Base-by-base conservation (phyloP, 2,329 filamentous ascomycete genomes). In the Lachnellula arida region DNA sequence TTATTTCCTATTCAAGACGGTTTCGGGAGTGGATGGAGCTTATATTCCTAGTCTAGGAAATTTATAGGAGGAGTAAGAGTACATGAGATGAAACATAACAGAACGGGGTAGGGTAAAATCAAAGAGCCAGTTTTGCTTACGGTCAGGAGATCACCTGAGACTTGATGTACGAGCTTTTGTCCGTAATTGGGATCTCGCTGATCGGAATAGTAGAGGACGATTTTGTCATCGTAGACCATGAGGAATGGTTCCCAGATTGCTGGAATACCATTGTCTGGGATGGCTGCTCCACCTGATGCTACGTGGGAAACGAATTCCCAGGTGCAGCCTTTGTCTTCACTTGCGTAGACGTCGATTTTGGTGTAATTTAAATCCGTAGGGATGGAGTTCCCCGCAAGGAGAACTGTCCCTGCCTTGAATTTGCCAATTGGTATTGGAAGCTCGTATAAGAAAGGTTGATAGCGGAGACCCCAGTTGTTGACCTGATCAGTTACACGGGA, bases 231-330 rank as follows among this genome's bases (percentile, higher is more conserved):
- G 67, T 84, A 78, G 46, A 78, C 74, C 68, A 82, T 66, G 43
- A 89, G 71, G 68, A 86, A 88, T 0, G 87, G 87, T 68, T 90
- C 87, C 87, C 87, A 90, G 19, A 90, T 82, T 0, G 86, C 84
- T 0, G 84, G 86, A 39, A 83, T 68, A 1, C 83, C 86, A 64
- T 89, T 87, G 65, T 68, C 48, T 17, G 81, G 78, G 3, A 85
- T 80, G 0, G 74, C 64, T 2, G 85, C 84, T 47, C 76, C 76
- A 35, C 86, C 87, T 1, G 74, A 72, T 0, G 85, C 86, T 46
- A 89, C 80, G 61, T 83, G 78, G 56, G 81, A 85, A 51, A 88
- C 79, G 61, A 88, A 89, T 28, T 80, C 72, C 87, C 86, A 90
- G 1, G 79, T 84, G 35, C 71, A 63, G 6, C 85, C 87, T 11